phyloP scores from a whole-genome alignment of 192 early-diverging fungal genomes.

The Helicostylum pulchrum region DNA sequence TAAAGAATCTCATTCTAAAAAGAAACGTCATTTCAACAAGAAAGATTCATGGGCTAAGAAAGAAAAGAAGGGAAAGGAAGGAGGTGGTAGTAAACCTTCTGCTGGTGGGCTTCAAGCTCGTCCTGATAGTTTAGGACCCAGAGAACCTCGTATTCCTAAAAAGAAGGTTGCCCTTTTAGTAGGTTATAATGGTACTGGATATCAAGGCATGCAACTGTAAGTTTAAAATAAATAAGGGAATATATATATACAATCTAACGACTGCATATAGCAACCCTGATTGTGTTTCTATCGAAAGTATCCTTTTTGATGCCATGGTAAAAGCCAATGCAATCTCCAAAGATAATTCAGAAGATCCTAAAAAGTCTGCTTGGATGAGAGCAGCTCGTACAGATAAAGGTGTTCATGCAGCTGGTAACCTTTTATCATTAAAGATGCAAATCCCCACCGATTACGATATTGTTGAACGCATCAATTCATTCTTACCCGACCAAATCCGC shows the following conservation, averaged over 20 bases:
- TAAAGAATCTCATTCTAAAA: no score
- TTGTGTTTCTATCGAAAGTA: conserved; percentile 84
- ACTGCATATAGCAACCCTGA: conserved; percentile 60
- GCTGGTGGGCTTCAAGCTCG: conserved; percentile 2
- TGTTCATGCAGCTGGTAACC: conserved; percentile 96
- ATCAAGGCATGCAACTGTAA: conserved; percentile 95
- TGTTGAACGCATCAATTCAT: conserved; percentile 73
- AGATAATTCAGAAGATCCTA: conserved; percentile 82
- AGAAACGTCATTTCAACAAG: conserved; percentile 19
- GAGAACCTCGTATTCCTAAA: conserved; percentile 71
- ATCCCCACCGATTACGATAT: conserved; percentile 69
- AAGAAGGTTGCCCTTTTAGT: conserved; percentile 85
- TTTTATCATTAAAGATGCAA: conserved; percentile 86
- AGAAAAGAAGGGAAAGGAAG: not conserved
- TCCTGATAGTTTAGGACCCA: conserved; percentile 29
- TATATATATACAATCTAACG: not conserved
- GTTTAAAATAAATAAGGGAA: conserved; percentile 6
- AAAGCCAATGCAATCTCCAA: conserved; percentile 78
- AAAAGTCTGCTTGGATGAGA: conserved; percentile 82
- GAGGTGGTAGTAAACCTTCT: not conserved
- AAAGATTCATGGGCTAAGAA: conserved; percentile 14
- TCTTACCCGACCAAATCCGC: conserved; percentile 80
- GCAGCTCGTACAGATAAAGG: conserved; percentile 98
- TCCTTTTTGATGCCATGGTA: conserved; percentile 84
- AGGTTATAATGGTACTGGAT: conserved; percentile 93